phyloP scores from a whole-genome alignment of 768 basidiomycete genomes.

The Leccinum disarticulatum region DNA sequence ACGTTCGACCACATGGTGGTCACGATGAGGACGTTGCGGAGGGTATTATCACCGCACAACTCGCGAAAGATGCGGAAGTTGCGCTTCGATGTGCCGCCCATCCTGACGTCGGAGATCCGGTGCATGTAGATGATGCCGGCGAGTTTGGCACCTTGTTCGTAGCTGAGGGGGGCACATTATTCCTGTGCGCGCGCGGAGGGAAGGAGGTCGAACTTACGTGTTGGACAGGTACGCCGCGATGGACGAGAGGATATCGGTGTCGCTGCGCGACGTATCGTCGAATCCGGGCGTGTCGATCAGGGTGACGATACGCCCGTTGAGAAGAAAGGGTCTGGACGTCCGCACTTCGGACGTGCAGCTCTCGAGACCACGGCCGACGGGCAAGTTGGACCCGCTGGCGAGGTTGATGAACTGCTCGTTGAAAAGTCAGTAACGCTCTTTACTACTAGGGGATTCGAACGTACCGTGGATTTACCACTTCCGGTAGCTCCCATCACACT shows the following conservation, averaged over 20 bases:
- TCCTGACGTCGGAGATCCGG: constrained; percentile 50
- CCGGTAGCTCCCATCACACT: constrained; percentile 37
- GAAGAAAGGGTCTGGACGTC: constrained; percentile 41
- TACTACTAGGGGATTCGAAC: background rate
- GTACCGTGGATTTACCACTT: constrained; percentile 38
- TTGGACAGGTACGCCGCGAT: constrained; percentile 43
- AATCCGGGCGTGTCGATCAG: constrained; percentile 65
- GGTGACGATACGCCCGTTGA: constrained; percentile 45
- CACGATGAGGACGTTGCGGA: constrained; percentile 51
- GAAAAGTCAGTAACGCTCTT: constrained; percentile 2
- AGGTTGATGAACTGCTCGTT: constrained; percentile 51
- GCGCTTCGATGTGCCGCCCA: constrained; percentile 50
- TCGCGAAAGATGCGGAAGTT: constrained; percentile 53
- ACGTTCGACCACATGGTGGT: constrained; percentile 57
- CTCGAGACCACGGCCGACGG: constrained; percentile 44
- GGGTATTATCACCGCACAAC: constrained; percentile 50
- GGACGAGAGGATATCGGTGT: constrained; percentile 50
- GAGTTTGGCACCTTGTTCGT: constrained; percentile 40
- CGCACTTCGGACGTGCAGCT: constrained; percentile 53
- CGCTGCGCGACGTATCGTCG: constrained; percentile 51
- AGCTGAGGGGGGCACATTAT: constrained; percentile 15
- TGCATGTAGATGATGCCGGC: constrained; percentile 57
- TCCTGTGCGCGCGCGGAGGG: background rate
- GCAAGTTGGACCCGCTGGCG: constrained; percentile 47
- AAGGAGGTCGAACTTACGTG: constrained; percentile 22